Base-by-base conservation (phyloP, 352 stramenopile species). In the Lagenidium giganteum region DNA sequence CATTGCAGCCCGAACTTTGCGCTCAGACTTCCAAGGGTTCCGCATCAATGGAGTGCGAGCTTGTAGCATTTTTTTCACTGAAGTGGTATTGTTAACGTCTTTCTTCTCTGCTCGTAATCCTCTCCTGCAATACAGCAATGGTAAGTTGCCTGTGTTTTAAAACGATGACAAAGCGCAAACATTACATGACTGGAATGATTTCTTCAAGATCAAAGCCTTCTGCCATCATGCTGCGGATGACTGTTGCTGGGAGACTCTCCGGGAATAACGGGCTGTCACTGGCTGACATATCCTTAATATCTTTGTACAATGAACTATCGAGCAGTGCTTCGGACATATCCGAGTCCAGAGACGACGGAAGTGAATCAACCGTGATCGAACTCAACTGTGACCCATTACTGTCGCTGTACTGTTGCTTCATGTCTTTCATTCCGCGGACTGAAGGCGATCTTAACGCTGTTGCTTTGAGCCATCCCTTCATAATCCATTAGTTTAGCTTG, bases 161-260 rank as follows among this genome's bases (percentile, higher is more conserved):
- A n/a, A n/a, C n/a, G n/a, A n/a, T n/a, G n/a, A n/a, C n/a, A n/a
- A n/a, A n/a, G n/a, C n/a, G n/a, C n/a, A n/a, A n/a, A n/a, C n/a
- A n/a, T 48, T 52, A 87, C 75, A 84, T 78, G 14, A 84, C 62
- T 29, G 72, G 62, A 13, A 85, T 33, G 1, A 69, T 64, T 7
- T 85, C 71, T 8, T 66, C 40, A 9, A 84, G 13, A 0, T 27
- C 24, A 34, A 81, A 87, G 3, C 75, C 75, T 44, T 74, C 68
- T 5, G 61, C 69, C 13, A 76, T 67, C 18, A 67, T 67, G 29
- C 67, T 52, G 2, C 75, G 70, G 50, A 87, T 74, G 0, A 71
- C 46, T 16, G 67, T 48, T 1, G 69, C 29, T 11, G 71, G 65
- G 9, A 85, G 64, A 42, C 84, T 60, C 6, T 57, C 29, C 1